Conservation (phyloP, 768 basidiomycete species). For the Macrocybe gigantea region DNA sequence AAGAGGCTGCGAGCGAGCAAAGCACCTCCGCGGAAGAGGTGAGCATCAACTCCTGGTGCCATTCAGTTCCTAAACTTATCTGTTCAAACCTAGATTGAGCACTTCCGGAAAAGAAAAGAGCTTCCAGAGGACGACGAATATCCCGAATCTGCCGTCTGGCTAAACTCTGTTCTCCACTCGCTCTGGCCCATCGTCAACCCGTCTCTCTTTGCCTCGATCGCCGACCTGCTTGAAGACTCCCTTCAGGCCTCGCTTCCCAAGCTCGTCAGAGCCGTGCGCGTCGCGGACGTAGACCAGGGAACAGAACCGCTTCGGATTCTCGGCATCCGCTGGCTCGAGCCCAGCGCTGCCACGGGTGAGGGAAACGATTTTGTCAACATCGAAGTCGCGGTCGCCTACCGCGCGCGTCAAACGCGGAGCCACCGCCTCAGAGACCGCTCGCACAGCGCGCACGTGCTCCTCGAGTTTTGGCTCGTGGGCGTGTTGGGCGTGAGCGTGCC, state of each 20-base stretch:
- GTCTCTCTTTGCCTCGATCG: slow-evolving; percentile 46
- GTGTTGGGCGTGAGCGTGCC: slow-evolving; percentile 35
- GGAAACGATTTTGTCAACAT: slow-evolving; percentile 55
- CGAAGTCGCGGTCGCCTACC: slow-evolving; percentile 68
- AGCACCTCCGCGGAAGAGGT: slow-evolving; percentile 2
- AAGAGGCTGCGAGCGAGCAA: neutral
- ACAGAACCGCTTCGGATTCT: slow-evolving; percentile 65
- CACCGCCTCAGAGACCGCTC: slow-evolving; percentile 33
- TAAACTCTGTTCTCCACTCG: slow-evolving; percentile 53
- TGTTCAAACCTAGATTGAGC: too few species aligned
- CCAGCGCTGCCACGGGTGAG: slow-evolving; percentile 22
- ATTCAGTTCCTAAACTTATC: too few species aligned
- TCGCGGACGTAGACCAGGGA: slow-evolving; percentile 68
- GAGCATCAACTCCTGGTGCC: neutral
- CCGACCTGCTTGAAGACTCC: slow-evolving; percentile 61
- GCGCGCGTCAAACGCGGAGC: slow-evolving; percentile 40
- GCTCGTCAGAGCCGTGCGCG: slow-evolving; percentile 54
- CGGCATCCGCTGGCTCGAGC: slow-evolving; percentile 48
- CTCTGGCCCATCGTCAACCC: slow-evolving; percentile 78
- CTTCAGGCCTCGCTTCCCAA: slow-evolving; percentile 49
- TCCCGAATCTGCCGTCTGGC: slow-evolving; percentile 46
- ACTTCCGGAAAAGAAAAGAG: too few species aligned
- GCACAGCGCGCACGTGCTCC: slow-evolving; percentile 57
- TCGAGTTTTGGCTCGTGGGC: slow-evolving; percentile 58
- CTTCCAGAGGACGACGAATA: slow-evolving; percentile 1